Conservation (phyloP, 441 rosid genomes). For the Metrosideros polymorpha region DNA sequence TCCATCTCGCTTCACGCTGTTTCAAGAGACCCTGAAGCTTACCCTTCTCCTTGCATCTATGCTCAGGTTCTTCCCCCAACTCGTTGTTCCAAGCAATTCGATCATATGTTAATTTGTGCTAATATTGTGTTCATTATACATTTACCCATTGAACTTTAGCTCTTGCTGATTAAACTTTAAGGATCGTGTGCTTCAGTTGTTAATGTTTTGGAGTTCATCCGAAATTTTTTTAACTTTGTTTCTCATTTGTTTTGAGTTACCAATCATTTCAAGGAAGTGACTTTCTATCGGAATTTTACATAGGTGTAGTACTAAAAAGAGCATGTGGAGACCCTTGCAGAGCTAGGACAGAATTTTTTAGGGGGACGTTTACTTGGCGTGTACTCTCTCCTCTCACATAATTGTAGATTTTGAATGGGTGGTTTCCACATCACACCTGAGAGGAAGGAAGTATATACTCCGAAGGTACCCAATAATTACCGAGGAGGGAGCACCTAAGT, state of each 20-base stretch:
- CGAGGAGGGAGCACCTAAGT: background rate
- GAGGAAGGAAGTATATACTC: background rate
- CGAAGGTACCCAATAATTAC: background rate
- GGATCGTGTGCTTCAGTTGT: background rate
- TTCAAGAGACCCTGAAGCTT: constrained; percentile 82
- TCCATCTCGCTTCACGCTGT: constrained; percentile 82
- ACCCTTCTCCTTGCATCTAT: constrained; percentile 76
- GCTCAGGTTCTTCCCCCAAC: constrained; percentile 42
- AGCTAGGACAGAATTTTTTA: background rate
- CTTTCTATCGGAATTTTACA: background rate
- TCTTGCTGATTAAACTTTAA: background rate
- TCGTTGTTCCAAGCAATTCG: background rate
- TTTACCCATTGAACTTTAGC: background rate
- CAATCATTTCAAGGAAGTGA: background rate
- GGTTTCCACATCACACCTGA: background rate
- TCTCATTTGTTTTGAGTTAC: background rate
- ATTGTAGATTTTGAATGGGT: background rate
- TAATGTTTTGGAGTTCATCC: background rate
- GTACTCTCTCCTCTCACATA: background rate
- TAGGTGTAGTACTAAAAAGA: background rate
- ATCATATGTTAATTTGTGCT: background rate
- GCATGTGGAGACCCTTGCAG: background rate
- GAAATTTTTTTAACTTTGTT: background rate
- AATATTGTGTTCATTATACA: background rate
- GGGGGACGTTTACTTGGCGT: background rate